Base-by-base conservation (phyloP, 179 eudicot species). In the Sideroxylon spinosum region DNA sequence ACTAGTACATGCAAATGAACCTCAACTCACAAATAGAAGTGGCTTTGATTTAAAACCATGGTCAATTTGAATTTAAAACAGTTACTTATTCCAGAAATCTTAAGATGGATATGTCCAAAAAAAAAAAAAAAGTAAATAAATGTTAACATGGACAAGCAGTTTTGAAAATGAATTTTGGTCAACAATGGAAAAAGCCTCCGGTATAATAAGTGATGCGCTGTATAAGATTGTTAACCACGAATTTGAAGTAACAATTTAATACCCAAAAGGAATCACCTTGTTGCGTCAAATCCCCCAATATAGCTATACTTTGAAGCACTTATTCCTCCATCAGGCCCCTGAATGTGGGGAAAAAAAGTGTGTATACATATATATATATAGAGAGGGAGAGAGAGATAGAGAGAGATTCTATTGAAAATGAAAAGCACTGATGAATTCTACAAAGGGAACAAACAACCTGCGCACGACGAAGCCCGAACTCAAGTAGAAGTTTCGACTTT, bases 391-490 rank as follows among this genome's bases (percentile, higher is more conserved):
- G 37, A 19, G 68, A 79, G 78, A 37, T 9, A 46, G 3, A 37
- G 11, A 77, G 66, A 0, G 63, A 22, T 80, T 37, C 61, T 72
- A 6, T 53, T 60, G 59, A 28, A 50, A 46, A 74, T 11, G 55
- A 61, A 53, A 49, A 66, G 55, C 25, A 50, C 28, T 25, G 25
- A 50, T 44, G 46, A 61, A 19, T 67, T 55, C 17, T 29, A 46
- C 12, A 66, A 71, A 77, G 48, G 29, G 32, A 50, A 78, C 37
- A 66, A 72, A 48, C 61, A 70, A 95, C 99, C 93, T 95, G 99
- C 67, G 99, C 99, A 81, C 99, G 87, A 60, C 99, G 88, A 80
- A 95, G 95, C 78, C 99, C 99, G 85, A 95, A 95, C 84, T 95
- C 98, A 78, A 95, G 91, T 72, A 95, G 90, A 70, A 79, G 79